These are phyloP conservation scores for Cercospora canescens DNA, from an alignment of 2,329 filamentous ascomycete genomes.

Conservation along the genomic window DNA sequence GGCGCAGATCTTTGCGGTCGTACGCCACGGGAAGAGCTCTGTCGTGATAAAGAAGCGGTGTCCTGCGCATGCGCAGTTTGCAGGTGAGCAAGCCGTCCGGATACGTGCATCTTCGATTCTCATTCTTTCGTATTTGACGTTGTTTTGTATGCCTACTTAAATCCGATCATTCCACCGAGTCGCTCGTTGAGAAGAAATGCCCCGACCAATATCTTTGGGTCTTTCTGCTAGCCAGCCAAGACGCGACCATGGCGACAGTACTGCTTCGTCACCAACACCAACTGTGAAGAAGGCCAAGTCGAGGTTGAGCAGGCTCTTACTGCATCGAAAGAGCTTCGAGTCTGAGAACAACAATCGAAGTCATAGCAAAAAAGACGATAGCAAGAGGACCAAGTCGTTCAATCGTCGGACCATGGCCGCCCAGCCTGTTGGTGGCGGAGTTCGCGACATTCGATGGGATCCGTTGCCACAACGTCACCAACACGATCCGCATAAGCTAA, in stretches of 20 bases:
- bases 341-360: not conserved
- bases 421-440: conserved; percentile 1
- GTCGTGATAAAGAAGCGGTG: conserved; percentile 6
- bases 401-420: conserved; percentile 1
- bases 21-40: not conserved
- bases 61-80: not conserved
- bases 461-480: not conserved
- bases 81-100: not conserved
- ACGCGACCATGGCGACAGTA: not conserved
- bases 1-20: not conserved
- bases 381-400: not conserved
- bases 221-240: not conserved
- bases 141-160: not conserved
- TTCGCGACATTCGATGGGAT: conserved; percentile 5
- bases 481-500: conserved; percentile 9
- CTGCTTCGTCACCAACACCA: not conserved
- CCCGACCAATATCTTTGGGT: conserved; percentile 1
- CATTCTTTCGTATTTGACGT: not conserved
- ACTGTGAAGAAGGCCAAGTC: conserved; percentile 6
- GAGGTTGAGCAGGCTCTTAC: conserved; percentile 1
- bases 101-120: not conserved
- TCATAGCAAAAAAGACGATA: not conserved
- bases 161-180: not conserved
- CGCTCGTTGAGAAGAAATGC: conserved; percentile 1
- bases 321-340: conserved; percentile 7